phyloP scores from a whole-genome alignment of 202 grass and related monocot species.

The Zoysia matrella region DNA sequence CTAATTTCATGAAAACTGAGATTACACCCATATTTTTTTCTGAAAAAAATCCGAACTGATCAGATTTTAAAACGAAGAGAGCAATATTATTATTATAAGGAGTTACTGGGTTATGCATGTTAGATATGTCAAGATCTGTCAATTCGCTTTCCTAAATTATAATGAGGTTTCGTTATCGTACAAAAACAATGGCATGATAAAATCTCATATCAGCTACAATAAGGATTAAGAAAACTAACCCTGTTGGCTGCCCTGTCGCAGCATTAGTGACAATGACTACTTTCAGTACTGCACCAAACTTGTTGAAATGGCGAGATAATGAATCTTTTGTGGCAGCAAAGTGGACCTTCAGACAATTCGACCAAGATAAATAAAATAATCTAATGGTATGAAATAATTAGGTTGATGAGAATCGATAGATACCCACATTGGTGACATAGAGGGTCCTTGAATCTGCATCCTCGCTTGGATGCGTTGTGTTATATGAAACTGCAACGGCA shows the following conservation, averaged over 20 bases:
- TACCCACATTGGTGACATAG: conserved; percentile 84
- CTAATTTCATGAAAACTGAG: not conserved
- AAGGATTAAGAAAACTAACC: conserved; percentile 59
- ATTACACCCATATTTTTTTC: not conserved
- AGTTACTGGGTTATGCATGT: conserved; percentile 1
- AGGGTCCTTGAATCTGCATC: conserved; percentile 85
- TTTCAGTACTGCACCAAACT: conserved; percentile 93
- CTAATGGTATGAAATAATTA: not conserved
- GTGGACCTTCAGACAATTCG: conserved; percentile 74
- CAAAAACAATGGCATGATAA: conserved; percentile 9
- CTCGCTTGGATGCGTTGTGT: conserved; percentile 56
- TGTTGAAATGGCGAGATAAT: conserved; percentile 24
- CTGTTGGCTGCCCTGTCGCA: conserved; percentile 87
- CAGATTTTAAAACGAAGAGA: not conserved
- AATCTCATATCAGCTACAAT: not conserved
- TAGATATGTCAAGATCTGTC: conserved; percentile 26
- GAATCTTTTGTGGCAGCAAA: conserved; percentile 94
- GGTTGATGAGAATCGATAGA: conserved; percentile 24
- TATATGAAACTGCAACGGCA: conserved; percentile 71
- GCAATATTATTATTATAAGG: not conserved
- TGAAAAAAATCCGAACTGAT: not conserved
- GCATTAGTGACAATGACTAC: conserved; percentile 91
- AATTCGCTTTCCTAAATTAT: conserved; percentile 3
- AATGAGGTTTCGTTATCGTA: not conserved
- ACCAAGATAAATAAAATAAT: conserved; percentile 41